These are phyloP conservation scores for Alnus glutinosa DNA, from an alignment of 306 rosid genomes.

Conservation along the genomic window DNA sequence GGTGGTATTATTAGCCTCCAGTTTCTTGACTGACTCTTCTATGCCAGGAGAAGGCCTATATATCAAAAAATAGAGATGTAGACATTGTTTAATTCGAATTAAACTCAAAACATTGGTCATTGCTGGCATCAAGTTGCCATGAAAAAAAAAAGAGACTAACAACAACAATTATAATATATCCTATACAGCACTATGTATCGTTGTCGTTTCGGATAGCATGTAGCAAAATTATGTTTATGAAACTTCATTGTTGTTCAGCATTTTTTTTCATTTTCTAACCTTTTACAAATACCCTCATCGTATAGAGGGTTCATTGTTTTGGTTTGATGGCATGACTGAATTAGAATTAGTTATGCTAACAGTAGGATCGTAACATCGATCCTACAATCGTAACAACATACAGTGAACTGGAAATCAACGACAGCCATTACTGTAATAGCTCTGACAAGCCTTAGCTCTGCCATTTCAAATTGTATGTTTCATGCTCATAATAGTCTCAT, in stretches of 20 bases:
- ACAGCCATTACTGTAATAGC: not conserved
- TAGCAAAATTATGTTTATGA: not conserved
- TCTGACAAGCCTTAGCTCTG: not conserved
- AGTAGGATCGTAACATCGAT: not conserved
- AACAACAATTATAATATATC: not conserved
- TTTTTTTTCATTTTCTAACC: not conserved
- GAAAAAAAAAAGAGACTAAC: not conserved
- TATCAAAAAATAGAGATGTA: conserved; percentile 17
- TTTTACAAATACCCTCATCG: not conserved
- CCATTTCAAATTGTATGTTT: not conserved
- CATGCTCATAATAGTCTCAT: not conserved
- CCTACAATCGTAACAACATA: not conserved
- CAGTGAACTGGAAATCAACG: not conserved
- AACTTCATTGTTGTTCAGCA: not conserved
- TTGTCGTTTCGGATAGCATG: not conserved
- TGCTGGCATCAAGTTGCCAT: not conserved
- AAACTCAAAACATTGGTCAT: not conserved
- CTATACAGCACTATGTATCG: not conserved
- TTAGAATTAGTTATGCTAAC: not conserved
- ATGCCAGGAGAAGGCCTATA: conserved; percentile 92
- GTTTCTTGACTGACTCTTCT: conserved; percentile 63
- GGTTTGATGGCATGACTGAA: not conserved
- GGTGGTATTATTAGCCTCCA: conserved; percentile 52
- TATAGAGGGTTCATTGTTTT: not conserved
- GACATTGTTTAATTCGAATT: not conserved